Conservation (phyloP, 2,329 filamentous ascomycete species). For the Zasmidium angulare region DNA sequence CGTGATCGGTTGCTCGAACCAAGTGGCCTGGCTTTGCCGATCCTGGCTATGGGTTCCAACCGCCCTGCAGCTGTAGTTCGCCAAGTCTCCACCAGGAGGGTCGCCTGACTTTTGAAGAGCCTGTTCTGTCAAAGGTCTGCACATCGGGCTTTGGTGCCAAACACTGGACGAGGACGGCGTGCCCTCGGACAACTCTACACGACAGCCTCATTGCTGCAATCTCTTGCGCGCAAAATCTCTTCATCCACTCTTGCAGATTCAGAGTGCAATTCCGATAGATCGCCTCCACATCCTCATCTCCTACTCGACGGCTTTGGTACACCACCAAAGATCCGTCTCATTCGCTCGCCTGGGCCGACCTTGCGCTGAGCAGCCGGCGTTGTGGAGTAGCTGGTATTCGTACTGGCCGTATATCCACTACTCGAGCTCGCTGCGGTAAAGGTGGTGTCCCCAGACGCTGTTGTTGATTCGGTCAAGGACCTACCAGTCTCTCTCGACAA, state of each 20-base stretch:
- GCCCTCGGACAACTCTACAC: too few relatives aligned
- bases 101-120: too few relatives aligned
- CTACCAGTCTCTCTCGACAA: slow-evolving; percentile 1
- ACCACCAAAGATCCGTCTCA: background rate
- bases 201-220: too few relatives aligned
- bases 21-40: too few relatives aligned
- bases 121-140: too few relatives aligned
- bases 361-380: background rate
- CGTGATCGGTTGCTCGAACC: too few relatives aligned
- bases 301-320: background rate
- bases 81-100: background rate
- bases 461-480: slow-evolving; percentile 7
- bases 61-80: background rate
- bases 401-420: background rate
- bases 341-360: background rate
- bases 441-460: slow-evolving; percentile 4
- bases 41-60: background rate
- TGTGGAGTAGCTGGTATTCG: slow-evolving; percentile 1
- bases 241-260: too few relatives aligned
- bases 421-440: background rate
- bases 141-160: too few relatives aligned
- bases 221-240: too few relatives aligned
- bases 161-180: too few relatives aligned
- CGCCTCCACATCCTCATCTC: background rate
- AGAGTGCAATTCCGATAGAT: too few relatives aligned